Base-by-base conservation (phyloP, 257 asterid genomes). In the Solanum pimpinellifolium region DNA sequence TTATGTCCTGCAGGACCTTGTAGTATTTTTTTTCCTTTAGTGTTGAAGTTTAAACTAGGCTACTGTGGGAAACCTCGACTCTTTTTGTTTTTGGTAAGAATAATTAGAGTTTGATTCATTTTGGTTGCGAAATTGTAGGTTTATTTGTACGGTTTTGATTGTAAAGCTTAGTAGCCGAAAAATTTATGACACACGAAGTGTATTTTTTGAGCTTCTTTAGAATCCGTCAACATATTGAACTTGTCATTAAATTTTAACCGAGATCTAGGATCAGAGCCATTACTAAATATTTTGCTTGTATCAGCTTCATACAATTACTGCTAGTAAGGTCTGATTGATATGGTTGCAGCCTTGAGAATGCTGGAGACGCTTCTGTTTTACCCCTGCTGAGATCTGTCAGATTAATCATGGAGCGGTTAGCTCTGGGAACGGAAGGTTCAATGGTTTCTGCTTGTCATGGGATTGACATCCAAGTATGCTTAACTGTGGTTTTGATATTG, bases 371-470 rank as follows among this genome's bases (percentile, higher is more conserved):
- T 72, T 96, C 98, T 90, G 93, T 92, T 86, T 87, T 96, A 90
- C 94, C 98, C 88, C 91, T 96, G 91, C 95, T 96, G 76, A 92
- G 98, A 92, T 94, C 98, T 72, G 95, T 95, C 84, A 92, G 98
- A 92, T 89, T 94, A 89, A 88, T 82, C 86, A 88, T 95, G 90
- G 97, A 93, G 89, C 92, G 92, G 86, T 92, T 94, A 87, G 93
- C 92, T 86, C 90, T 88, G 56, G 90, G 90, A 86, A 91, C 88
- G 88, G 88, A 33, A 85, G 91, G 90, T 37, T 74, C 86, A 44
- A 83, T 75, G 84, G 83, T 77, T 88, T 88, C 93, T 83, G 87
- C 91, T 74, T 83, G 88, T 80, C 87, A 87, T 86, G 96, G 94
- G 87, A 85, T 94, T 80, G 90, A 91, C 88, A 68, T 90, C 16